Evolutionary conservation across 2,329 filamentous ascomycete species (phyloP).

Genomic region (Lecanoromycetidae sp.): DNA sequence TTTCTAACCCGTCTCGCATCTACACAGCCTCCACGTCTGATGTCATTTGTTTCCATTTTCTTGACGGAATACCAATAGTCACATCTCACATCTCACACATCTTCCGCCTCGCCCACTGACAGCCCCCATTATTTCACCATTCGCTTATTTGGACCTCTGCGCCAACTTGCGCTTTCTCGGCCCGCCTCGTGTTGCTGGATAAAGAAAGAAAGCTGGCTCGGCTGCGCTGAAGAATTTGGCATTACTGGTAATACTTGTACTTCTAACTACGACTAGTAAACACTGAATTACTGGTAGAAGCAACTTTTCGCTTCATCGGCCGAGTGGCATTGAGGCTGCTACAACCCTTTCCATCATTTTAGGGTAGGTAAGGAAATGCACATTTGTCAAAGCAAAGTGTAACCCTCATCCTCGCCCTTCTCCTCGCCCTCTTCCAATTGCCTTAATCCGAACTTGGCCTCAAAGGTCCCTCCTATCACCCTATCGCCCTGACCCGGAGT

Average conservation of each 20-base stretch:
- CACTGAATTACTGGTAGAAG: too few species aligned
- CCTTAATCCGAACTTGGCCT: background rate
- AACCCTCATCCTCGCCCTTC: constrained; percentile 6
- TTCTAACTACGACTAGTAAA: too few species aligned
- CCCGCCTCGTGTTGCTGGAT: constrained; percentile 11
- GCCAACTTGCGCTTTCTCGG: constrained; percentile 8
- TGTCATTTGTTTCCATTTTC: too few species aligned
- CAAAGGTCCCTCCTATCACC: background rate
- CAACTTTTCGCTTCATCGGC: background rate
- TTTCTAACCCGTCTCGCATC: too few species aligned
- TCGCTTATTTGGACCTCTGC: background rate
- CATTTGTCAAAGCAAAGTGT: too few species aligned
- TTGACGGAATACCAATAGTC: background rate
- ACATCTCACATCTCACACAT: too few species aligned
- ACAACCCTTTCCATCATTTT: too few species aligned
- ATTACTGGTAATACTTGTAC: background rate
- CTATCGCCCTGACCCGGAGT: background rate
- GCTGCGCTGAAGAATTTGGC: background rate
- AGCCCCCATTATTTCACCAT: background rate
- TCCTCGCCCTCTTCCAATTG: constrained; percentile 2
- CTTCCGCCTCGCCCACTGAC: too few species aligned
- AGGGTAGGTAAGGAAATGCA: too few species aligned
- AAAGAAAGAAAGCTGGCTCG: background rate
- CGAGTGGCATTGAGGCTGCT: too few species aligned
- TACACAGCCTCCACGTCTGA: too few species aligned